Evolutionary conservation across 2,329 filamentous ascomycete genomes (phyloP).

Genomic region (Trichoderma koningii): DNA sequence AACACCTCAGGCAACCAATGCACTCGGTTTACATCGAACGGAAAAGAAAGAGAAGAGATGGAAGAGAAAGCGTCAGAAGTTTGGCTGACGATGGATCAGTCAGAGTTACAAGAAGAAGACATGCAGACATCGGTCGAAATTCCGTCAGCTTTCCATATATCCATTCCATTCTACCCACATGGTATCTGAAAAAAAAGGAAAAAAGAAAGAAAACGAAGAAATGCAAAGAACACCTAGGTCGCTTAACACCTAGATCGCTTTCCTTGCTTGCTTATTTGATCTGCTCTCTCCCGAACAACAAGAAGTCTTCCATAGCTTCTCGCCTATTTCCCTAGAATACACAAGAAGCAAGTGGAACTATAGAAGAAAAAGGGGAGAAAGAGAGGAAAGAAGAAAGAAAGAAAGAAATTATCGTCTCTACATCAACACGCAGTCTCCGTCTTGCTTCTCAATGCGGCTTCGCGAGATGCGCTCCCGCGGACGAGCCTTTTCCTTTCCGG

Average conservation of each 20-base stretch:
- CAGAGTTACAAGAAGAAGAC: no score
- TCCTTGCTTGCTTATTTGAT: not conserved
- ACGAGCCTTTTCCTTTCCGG: conserved; percentile 67
- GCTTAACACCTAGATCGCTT: no score
- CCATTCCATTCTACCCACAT: not conserved
- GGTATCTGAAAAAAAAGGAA: not conserved
- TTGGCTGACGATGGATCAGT: no score
- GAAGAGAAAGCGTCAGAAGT: no score
- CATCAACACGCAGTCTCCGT: conserved; percentile 88
- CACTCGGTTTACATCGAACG: no score
- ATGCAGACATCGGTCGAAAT: not conserved
- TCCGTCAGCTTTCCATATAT: no score
- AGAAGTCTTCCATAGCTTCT: not conserved
- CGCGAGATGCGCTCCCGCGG: conserved; percentile 77
- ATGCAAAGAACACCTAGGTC: not conserved
- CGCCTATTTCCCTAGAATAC: not conserved
- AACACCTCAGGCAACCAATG: no score
- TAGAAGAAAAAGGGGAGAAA: not conserved
- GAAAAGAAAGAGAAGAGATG: no score
- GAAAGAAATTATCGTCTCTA: conserved; percentile 41
- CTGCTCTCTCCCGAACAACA: not conserved
- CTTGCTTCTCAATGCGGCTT: conserved; percentile 80
- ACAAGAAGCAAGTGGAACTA: no score
- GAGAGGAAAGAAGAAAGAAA: not conserved
- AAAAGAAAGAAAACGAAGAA: not conserved